Percentiles rank a stretch among this genome's conserved stretches.
Conservation (phyloP, 2,329 filamentous ascomycete species). For the Fusarium luffae region DNA sequence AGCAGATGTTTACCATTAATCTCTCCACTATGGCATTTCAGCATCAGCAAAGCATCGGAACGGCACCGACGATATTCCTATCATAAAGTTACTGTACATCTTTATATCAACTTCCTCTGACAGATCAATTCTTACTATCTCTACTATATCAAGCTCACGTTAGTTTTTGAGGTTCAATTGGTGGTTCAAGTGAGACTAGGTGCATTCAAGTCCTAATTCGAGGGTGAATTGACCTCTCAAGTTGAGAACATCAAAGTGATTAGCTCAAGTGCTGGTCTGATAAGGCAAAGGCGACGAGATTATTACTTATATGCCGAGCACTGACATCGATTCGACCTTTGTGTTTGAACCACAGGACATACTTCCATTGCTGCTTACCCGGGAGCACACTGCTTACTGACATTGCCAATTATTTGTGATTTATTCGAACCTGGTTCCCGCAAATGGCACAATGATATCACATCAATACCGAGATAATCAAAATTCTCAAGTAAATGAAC, state of each 20-base stretch:
- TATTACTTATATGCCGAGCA: not conserved
- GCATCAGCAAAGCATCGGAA: not conserved
- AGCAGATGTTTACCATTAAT: conserved; percentile 33
- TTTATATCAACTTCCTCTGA: not conserved
- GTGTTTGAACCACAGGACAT: not conserved
- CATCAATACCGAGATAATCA: not conserved
- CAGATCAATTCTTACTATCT: not conserved
- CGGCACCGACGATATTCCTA: not conserved
- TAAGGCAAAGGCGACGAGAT: not conserved
- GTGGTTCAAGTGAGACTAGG: not conserved
- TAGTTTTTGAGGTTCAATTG: not conserved
- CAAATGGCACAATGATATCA: not conserved
- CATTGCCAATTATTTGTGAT: not conserved
- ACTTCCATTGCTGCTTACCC: not conserved
- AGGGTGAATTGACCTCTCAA: not conserved
- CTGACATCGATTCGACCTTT: not conserved
- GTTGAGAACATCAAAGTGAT: not conserved
- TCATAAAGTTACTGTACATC: not conserved
- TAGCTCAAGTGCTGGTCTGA: not conserved
- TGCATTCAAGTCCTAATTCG: too few relatives aligned
- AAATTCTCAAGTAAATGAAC: not conserved
- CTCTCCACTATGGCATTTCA: conserved; percentile 3
- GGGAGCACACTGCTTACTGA: not conserved
- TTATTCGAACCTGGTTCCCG: not conserved
- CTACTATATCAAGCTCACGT: not conserved